Conservation (phyloP, 345 rosid species). For the Anastatica hierochuntica region DNA sequence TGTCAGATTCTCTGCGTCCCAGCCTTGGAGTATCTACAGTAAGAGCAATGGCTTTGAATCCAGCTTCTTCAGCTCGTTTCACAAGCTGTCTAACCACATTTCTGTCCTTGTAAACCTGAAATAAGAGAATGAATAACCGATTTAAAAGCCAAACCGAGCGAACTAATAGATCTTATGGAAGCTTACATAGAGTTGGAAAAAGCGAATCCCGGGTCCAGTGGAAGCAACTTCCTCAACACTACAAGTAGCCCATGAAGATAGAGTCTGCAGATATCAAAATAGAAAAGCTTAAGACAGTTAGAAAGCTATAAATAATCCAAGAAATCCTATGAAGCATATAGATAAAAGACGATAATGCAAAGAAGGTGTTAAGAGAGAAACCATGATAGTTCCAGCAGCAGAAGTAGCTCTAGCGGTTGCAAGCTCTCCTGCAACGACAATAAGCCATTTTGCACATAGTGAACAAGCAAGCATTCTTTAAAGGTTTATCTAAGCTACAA, state of each 20-base stretch:
- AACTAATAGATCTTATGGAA: not conserved
- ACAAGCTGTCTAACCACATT: constrained; percentile 76
- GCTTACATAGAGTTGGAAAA: constrained; percentile 91
- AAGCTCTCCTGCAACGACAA: constrained; percentile 62
- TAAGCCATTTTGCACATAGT: not conserved
- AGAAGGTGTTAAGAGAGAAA: constrained; percentile 10
- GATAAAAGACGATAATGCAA: not conserved
- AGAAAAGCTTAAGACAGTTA: not conserved
- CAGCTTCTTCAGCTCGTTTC: constrained; percentile 86
- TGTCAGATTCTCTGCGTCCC: constrained; percentile 92
- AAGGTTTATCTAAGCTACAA: not conserved
- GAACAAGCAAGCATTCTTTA: not conserved
- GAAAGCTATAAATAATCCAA: not conserved
- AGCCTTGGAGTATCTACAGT: constrained; percentile 96
- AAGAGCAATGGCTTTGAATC: constrained; percentile 89
- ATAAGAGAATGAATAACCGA: not conserved
- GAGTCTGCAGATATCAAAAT: constrained; percentile 39
- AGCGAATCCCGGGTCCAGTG: constrained; percentile 85
- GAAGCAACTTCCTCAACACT: constrained; percentile 96
- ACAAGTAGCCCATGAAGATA: constrained; percentile 90
- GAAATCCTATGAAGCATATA: not conserved
- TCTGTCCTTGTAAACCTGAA: constrained; percentile 78
- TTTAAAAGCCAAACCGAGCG: not conserved
- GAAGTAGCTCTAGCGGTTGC: constrained; percentile 93
- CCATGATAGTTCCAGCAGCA: constrained; percentile 87